These are phyloP conservation scores for Exidia glandulosa DNA, from an alignment of 768 basidiomycete species.

Conservation along the genomic window DNA sequence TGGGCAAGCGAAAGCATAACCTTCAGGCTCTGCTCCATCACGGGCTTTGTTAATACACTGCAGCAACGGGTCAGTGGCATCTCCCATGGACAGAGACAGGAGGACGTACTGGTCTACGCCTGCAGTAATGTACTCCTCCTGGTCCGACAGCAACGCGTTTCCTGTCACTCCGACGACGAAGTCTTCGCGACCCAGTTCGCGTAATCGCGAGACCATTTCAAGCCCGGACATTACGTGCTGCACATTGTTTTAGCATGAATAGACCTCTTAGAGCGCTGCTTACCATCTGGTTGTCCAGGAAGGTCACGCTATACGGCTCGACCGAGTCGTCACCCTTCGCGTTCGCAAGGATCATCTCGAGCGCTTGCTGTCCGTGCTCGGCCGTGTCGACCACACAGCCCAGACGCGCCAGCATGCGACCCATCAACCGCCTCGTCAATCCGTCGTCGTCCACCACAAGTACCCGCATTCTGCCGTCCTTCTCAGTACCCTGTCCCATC, in stretches of 20 bases:
- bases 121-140: slow-evolving; percentile 64
- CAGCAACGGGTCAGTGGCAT: background rate
- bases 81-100: background rate
- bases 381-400: slow-evolving; percentile 72
- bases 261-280: background rate
- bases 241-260: background rate
- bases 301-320: slow-evolving; percentile 31
- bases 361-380: slow-evolving; percentile 71
- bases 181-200: slow-evolving; percentile 54
- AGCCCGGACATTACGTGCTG: slow-evolving; percentile 61
- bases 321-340: background rate
- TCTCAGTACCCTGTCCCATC: background rate
- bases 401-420: slow-evolving; percentile 61
- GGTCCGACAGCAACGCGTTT: slow-evolving; percentile 48
- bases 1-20: slow-evolving; percentile 32
- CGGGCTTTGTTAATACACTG: slow-evolving; percentile 73
- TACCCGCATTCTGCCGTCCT: slow-evolving; percentile 45
- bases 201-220: slow-evolving; percentile 50
- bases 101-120: slow-evolving; percentile 59
- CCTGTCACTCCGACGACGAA: slow-evolving; percentile 80
- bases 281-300: slow-evolving; percentile 67
- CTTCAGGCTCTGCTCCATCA: slow-evolving; percentile 43
- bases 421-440: slow-evolving; percentile 73
- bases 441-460: slow-evolving; percentile 79
- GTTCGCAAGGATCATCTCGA: slow-evolving; percentile 51